Percentiles rank a stretch among this genome's conserved stretches.
These are phyloP conservation scores for Euphorbia schlechtendalii DNA, from an alignment of 441 rosid genomes.

Conservation along the genomic window DNA sequence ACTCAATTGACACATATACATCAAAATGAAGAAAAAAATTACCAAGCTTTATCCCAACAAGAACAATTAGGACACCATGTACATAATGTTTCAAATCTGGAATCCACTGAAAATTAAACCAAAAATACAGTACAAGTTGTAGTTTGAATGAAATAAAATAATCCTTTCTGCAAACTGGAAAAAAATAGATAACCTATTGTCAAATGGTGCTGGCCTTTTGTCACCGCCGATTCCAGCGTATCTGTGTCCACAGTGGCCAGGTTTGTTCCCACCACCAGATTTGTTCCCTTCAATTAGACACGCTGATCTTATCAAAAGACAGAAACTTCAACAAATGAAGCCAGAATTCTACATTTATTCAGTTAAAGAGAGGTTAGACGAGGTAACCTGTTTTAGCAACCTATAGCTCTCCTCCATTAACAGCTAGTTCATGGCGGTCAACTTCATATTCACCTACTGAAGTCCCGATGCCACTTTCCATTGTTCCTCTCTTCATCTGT, in stretches of 20 bases:
- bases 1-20: too few relatives aligned
- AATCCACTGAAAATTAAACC: too few relatives aligned
- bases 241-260: slow-evolving; percentile 91
- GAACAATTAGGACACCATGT: too few relatives aligned
- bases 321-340: background rate
- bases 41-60: too few relatives aligned
- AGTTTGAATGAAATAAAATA: too few relatives aligned
- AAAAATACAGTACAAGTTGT: too few relatives aligned
- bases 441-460: slow-evolving; percentile 84
- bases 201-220: slow-evolving; percentile 86
- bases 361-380: slow-evolving; percentile 28
- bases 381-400: slow-evolving; percentile 95
- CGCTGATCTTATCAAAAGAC: background rate
- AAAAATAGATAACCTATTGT: too few relatives aligned
- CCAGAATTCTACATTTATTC: background rate
- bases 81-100: too few relatives aligned
- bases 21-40: too few relatives aligned
- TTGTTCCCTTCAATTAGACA: background rate
- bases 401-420: slow-evolving; percentile 97
- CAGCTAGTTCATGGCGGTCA: slow-evolving; percentile 89
- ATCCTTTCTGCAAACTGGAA: too few relatives aligned
- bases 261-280: slow-evolving; percentile 49
- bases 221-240: slow-evolving; percentile 95
- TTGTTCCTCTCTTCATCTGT: slow-evolving; percentile 92
- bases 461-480: slow-evolving; percentile 94